phyloP scores from a whole-genome alignment of 2,329 filamentous ascomycete genomes.

The Trichoderma sp. region DNA sequence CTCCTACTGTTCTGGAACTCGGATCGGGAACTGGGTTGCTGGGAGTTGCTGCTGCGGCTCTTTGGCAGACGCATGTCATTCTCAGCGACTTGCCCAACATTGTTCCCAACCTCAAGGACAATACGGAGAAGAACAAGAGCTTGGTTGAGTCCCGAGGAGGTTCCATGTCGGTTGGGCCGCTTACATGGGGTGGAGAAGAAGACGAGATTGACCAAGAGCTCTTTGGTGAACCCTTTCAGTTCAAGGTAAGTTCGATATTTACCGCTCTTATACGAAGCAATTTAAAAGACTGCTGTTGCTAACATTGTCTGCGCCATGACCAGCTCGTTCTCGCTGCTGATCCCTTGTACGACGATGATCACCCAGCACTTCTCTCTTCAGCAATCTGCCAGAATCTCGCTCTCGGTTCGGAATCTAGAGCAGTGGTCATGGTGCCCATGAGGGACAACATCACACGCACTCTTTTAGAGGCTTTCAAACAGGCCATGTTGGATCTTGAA shows the following conservation, averaged over 20 bases:
- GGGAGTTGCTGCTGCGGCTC: conserved; percentile 75
- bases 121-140: conserved; percentile 62
- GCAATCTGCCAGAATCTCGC: conserved; percentile 68
- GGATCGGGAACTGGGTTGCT: conserved; percentile 91
- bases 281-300: not conserved
- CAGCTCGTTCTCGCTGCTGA: conserved; percentile 81
- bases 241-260: conserved; percentile 40
- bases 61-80: conserved; percentile 64
- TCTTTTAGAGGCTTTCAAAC: conserved; percentile 62
- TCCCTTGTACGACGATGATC: conserved; percentile 79
- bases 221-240: conserved; percentile 48
- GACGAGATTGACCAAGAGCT: conserved; percentile 43
- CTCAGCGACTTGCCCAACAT: conserved; percentile 86
- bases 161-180: conserved; percentile 56
- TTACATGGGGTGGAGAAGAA: conserved; percentile 68
- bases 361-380: conserved; percentile 70
- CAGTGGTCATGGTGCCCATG: conserved; percentile 77
- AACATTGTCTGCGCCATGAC: not conserved
- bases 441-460: conserved; percentile 64
- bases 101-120: conserved; percentile 73
- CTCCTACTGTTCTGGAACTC: conserved; percentile 63
- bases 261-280: accelerated
- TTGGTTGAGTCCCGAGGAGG: conserved; percentile 56
- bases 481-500: conserved; percentile 55
- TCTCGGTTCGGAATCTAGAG: conserved; percentile 54